Evolutionary conservation across 208 protist genomes (phyloP).

Genomic region (Leishmania lainsoni): DNA sequence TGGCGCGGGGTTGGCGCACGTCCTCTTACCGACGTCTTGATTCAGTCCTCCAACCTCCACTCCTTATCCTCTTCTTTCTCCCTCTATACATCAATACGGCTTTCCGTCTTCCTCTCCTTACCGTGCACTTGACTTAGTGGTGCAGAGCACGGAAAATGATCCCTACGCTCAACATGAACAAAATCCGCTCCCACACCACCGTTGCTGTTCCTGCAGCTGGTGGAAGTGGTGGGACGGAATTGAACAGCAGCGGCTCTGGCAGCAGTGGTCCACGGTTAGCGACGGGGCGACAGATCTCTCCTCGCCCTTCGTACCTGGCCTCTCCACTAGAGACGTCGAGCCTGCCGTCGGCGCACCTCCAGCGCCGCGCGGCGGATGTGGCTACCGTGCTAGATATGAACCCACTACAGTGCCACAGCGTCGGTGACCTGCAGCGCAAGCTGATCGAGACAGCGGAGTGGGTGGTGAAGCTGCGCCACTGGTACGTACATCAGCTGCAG

Average conservation of each 20-base stretch:
- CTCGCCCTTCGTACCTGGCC: slow-evolving; percentile 14
- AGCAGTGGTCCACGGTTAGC: background rate
- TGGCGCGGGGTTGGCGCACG: background rate
- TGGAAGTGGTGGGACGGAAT: background rate
- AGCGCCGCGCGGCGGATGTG: slow-evolving; percentile 56
- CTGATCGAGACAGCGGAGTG: slow-evolving; percentile 73
- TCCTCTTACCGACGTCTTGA: background rate
- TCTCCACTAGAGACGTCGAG: slow-evolving; percentile 28
- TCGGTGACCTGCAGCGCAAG: slow-evolving; percentile 51
- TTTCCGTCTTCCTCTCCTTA: slow-evolving; percentile 6
- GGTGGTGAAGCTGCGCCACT: slow-evolving; percentile 41
- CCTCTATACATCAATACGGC: background rate
- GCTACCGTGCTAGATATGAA: slow-evolving; percentile 59
- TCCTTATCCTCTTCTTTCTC: background rate
- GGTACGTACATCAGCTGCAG: slow-evolving; percentile 56
- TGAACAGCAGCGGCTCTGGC: slow-evolving; percentile 13
- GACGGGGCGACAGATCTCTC: slow-evolving; percentile 25
- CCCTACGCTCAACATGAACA: slow-evolving; percentile 47
- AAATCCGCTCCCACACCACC: slow-evolving; percentile 9
- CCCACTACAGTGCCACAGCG: slow-evolving; percentile 50
- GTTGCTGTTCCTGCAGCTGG: slow-evolving; percentile 7
- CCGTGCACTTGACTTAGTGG: background rate
- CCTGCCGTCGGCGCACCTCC: slow-evolving; percentile 31
- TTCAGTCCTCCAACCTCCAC: background rate
- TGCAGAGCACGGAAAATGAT: slow-evolving; percentile 35